These are phyloP conservation scores for Arthrobotrys sphaeroides DNA, from an alignment of 2,329 filamentous ascomycete genomes.

Conservation along the genomic window DNA sequence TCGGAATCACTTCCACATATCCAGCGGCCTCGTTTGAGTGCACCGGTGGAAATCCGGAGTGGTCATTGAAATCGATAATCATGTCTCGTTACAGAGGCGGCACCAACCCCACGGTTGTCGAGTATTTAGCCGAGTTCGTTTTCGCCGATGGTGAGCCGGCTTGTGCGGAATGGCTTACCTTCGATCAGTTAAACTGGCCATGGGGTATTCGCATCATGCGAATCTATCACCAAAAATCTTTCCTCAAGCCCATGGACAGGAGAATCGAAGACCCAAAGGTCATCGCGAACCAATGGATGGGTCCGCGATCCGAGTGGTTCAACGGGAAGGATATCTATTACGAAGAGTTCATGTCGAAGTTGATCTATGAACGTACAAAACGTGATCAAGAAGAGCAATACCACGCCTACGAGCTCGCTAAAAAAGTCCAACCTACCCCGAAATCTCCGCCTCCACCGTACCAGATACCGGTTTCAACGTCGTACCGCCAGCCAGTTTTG, in stretches of 20 bases:
- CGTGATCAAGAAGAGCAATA: background rate
- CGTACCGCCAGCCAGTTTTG: background rate
- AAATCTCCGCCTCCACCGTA: too few species aligned
- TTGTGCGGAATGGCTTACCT: constrained; percentile 16
- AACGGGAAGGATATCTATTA: constrained; percentile 20
- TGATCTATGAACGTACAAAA: background rate
- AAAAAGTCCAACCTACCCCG: too few species aligned
- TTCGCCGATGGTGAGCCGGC: background rate
- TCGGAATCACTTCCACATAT: constrained; percentile 8
- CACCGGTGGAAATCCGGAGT: constrained; percentile 20
- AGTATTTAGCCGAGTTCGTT: constrained; percentile 26
- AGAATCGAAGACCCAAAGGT: constrained; percentile 20
- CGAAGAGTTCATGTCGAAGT: constrained; percentile 12
- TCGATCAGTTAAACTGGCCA: constrained; percentile 33
- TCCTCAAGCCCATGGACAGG: constrained; percentile 33
- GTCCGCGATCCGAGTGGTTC: constrained; percentile 32
- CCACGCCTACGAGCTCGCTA: too few species aligned
- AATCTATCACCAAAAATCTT: constrained; percentile 13
- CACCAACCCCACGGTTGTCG: background rate
- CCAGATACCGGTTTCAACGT: too few species aligned
- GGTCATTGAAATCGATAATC: constrained; percentile 33
- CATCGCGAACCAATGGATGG: background rate
- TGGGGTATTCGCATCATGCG: constrained; percentile 38
- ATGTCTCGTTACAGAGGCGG: background rate
- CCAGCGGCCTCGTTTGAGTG: constrained; percentile 20